Evolutionary conservation across 2,329 filamentous ascomycete genomes (phyloP).

Genomic region (Alternaria ventricosa): DNA sequence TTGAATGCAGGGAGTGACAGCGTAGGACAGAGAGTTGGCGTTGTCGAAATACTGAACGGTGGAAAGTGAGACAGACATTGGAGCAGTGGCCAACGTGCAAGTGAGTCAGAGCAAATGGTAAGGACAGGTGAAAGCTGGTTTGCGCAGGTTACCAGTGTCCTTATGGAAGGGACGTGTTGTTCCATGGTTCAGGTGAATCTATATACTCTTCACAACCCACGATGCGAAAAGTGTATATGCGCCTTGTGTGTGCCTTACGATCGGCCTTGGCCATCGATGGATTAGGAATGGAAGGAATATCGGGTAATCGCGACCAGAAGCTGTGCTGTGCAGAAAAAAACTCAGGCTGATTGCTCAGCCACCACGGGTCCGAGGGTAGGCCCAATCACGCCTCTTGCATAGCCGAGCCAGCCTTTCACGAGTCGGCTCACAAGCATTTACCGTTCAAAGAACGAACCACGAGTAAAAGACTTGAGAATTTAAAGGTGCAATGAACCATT

Average conservation of each 20-base stretch:
- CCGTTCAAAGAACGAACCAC: background rate
- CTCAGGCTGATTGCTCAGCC: background rate
- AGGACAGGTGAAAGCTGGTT: constrained; percentile 1
- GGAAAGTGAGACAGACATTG: constrained; percentile 21
- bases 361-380: background rate
- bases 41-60: constrained; percentile 1
- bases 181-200: background rate
- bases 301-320: background rate
- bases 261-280: background rate
- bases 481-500: constrained; percentile 2
- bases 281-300: background rate
- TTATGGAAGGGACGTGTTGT: background rate
- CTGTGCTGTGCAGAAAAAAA: background rate
- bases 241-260: constrained; percentile 1
- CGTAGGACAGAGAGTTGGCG: constrained; percentile 1
- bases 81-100: constrained; percentile 1
- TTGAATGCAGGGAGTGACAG: background rate
- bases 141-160: background rate
- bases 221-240: background rate
- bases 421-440: background rate
- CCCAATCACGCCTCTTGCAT: background rate
- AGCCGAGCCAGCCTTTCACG: background rate
- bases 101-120: constrained; percentile 4
- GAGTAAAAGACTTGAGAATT: background rate
- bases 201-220: background rate